Percentiles rank a stretch among this genome's conserved stretches.
Conservation (phyloP, 768 basidiomycete species). For the Galerina marginata region DNA sequence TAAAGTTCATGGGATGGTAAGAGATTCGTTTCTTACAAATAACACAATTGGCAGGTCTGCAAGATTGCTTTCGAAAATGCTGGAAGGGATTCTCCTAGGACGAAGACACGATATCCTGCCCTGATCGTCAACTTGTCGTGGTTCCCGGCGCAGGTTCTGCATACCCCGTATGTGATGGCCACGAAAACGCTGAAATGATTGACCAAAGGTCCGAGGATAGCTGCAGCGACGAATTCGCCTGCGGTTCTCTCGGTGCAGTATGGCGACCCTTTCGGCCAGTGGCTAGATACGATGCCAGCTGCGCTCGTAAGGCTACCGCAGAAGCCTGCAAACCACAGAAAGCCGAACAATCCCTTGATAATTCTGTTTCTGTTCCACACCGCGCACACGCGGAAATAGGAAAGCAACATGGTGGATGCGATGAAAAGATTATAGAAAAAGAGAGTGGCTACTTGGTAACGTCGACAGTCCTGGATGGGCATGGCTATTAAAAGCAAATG, state of each 20-base stretch:
- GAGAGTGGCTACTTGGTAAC: background rate
- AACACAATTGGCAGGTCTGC: slow-evolving; percentile 13
- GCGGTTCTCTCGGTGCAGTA: slow-evolving; percentile 2
- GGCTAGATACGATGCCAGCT: background rate
- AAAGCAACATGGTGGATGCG: slow-evolving; percentile 8
- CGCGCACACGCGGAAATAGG: slow-evolving; percentile 12
- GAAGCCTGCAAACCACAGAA: slow-evolving; percentile 4
- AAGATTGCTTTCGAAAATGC: slow-evolving; percentile 8
- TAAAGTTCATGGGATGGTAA: background rate
- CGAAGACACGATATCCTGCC: slow-evolving; percentile 1
- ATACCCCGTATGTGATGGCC: slow-evolving; percentile 4
- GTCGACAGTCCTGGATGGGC: background rate
- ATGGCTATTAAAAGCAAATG: background rate
- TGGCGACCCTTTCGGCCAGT: background rate
- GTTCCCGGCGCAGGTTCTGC: background rate
- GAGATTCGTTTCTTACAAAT: background rate
- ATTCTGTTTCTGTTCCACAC: slow-evolving; percentile 1
- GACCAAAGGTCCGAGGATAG: slow-evolving; percentile 1
- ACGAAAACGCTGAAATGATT: slow-evolving; percentile 8
- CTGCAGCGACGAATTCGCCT: background rate
- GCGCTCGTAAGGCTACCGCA: background rate
- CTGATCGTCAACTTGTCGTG: background rate
- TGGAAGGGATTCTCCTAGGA: slow-evolving; percentile 8
- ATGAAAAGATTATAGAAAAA: slow-evolving; percentile 7
- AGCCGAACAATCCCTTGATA: background rate